Evolutionary conservation across 768 basidiomycete species (phyloP).

Genomic region (Rickenella mellea): DNA sequence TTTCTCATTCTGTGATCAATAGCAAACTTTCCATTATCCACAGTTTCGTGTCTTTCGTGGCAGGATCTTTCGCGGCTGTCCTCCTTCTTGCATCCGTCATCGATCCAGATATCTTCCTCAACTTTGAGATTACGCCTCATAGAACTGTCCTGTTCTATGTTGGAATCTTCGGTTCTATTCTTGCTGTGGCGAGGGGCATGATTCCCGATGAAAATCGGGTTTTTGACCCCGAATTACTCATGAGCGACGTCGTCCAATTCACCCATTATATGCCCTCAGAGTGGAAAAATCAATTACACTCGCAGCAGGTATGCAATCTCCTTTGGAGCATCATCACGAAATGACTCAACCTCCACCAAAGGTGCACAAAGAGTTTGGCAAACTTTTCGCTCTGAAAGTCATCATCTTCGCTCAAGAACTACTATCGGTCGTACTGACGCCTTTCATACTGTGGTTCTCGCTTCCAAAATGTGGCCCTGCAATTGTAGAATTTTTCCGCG

Average conservation of each 20-base stretch:
- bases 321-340: conserved; percentile 3
- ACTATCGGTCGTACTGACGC: conserved; percentile 85
- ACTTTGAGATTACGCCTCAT: conserved; percentile 91
- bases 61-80: conserved; percentile 94
- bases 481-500: conserved; percentile 96
- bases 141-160: conserved; percentile 92
- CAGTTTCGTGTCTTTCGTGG: conserved; percentile 93
- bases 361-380: conserved; percentile 88
- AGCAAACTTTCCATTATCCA: conserved; percentile 1
- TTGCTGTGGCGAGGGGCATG: conserved; percentile 91
- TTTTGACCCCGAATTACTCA: conserved; percentile 87
- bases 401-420: conserved; percentile 82
- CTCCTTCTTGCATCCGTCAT: conserved; percentile 85
- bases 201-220: conserved; percentile 90
- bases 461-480: conserved; percentile 83
- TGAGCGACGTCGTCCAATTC: conserved; percentile 86
- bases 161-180: conserved; percentile 74
- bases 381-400: conserved; percentile 90
- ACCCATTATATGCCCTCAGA: conserved; percentile 95
- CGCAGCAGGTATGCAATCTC: conserved; percentile 53
- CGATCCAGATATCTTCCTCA: conserved; percentile 87
- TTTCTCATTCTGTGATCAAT: not conserved
- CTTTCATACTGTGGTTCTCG: conserved; percentile 89
- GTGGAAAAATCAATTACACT: conserved; percentile 86
- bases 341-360: conserved; percentile 18